Evolutionary conservation across 148 eudicot species (phyloP).

Genomic region (Rhododendron ovatum): DNA sequence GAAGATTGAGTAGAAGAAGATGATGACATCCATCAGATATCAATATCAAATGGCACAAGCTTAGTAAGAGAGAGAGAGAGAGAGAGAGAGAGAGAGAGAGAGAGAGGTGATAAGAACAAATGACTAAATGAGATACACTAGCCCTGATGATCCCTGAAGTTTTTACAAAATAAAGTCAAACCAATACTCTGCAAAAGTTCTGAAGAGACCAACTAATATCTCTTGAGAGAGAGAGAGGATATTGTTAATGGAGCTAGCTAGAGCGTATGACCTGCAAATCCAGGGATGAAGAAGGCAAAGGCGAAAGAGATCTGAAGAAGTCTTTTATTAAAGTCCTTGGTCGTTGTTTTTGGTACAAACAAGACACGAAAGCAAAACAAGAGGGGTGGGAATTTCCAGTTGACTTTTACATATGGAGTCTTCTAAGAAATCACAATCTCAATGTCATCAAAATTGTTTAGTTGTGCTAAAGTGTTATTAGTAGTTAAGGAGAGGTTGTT

Average conservation of each 20-base stretch:
- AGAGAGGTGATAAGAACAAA: not conserved
- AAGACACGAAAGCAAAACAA: not conserved
- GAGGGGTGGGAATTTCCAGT: not conserved
- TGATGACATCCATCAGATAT: conserved; percentile 10
- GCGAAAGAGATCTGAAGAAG: not conserved
- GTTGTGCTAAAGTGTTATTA: not conserved
- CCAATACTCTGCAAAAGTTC: not conserved
- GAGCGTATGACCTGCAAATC: not conserved
- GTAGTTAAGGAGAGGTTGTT: no score
- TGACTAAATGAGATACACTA: not conserved
- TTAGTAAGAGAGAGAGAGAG: not conserved
- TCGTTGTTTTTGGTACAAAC: not conserved
- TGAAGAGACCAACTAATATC: not conserved
- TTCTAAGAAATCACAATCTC: not conserved
- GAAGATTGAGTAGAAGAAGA: conserved; percentile 9
- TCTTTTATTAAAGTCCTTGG: not conserved
- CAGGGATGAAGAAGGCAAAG: not conserved
- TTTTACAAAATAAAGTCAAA: not conserved
- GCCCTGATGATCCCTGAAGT: not conserved
- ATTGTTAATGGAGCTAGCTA: no score
- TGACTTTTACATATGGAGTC: not conserved
- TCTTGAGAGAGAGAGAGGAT: not conserved
- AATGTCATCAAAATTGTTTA: no score
- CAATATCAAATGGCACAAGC: not conserved
- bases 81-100: not conserved